A percentile compares a stretch with the other conserved stretches of the same genome.
phyloP scores from a whole-genome alignment of 192 early-diverging fungal genomes.

The Coemansia reversa region DNA sequence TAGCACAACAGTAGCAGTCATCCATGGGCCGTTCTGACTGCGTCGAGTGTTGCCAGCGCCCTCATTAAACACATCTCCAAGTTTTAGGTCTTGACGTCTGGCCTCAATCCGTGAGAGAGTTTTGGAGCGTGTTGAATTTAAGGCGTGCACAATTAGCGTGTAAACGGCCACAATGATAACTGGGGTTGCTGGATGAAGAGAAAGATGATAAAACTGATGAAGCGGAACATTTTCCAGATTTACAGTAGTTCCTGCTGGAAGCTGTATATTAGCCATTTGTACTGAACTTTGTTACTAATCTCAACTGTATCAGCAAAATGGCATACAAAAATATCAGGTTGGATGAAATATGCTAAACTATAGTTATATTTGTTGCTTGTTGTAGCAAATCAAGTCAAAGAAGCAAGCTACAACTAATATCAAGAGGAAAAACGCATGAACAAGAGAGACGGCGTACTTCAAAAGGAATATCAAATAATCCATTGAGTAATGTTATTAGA shows the following conservation, averaged over 20 bases:
- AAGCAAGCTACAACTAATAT: neutral
- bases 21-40: conserved; percentile 54
- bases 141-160: conserved; percentile 42
- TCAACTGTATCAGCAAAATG: neutral
- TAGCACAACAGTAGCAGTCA: conserved; percentile 77
- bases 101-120: conserved; percentile 39
- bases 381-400: neutral
- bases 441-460: neutral
- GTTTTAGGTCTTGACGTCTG: conserved; percentile 33
- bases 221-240: conserved; percentile 64
- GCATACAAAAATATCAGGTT: neutral
- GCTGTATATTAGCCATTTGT: conserved; percentile 40
- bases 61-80: conserved; percentile 11
- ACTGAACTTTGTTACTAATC: neutral
- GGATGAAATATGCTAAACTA: neutral
- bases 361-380: neutral
- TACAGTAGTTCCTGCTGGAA: conserved; percentile 47
- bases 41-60: neutral
- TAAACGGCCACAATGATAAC: conserved; percentile 64
- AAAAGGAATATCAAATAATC: neutral
- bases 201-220: conserved; percentile 69
- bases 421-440: neutral
- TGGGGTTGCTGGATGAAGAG: conserved; percentile 69
- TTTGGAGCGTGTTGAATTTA: conserved; percentile 36
- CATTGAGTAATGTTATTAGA: neutral